phyloP scores from a whole-genome alignment of 2,329 filamentous ascomycete genomes.

The Fragosphaeria purpurea region DNA sequence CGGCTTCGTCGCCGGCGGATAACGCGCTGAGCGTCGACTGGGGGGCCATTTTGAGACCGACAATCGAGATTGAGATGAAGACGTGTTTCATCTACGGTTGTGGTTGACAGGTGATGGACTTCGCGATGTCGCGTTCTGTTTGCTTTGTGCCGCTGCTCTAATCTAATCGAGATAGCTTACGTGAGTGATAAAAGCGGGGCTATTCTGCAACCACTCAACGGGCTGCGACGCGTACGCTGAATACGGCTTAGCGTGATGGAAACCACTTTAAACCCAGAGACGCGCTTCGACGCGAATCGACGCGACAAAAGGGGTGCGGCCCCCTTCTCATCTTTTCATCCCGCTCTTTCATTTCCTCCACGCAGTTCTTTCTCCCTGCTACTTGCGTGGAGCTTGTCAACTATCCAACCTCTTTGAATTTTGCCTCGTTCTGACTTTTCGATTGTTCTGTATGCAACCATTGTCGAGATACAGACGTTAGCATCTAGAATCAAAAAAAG shows the following conservation, averaged over 20 bases:
- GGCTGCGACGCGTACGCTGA: constrained; percentile 15
- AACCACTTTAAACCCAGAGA: constrained; percentile 24
- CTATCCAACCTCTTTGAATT: too few species aligned
- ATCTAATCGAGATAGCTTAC: too few species aligned
- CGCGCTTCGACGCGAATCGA: constrained; percentile 16
- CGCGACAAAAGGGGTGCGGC: constrained; percentile 3
- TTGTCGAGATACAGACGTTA: too few species aligned
- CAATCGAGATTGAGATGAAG: too few species aligned
- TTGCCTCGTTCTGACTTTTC: too few species aligned
- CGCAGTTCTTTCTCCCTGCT: not conserved
- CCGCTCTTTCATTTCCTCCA: not conserved
- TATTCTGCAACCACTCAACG: constrained; percentile 1
- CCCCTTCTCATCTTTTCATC: not conserved
- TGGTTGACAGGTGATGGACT: too few species aligned
- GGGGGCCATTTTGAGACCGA: constrained; percentile 4
- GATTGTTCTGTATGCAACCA: too few species aligned
- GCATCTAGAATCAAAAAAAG: too few species aligned
- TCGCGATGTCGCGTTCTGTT: too few species aligned
- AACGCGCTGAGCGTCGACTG: constrained; percentile 7
- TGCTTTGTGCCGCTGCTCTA: too few species aligned
- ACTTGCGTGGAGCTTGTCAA: too few species aligned
- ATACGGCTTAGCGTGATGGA: constrained; percentile 24
- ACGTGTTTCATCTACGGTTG: too few species aligned
- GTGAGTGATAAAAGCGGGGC: not conserved
- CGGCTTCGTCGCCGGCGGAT: constrained; percentile 33